These are phyloP conservation scores for Castanospermum australe DNA, from an alignment of 306 rosid genomes.

Conservation along the genomic window DNA sequence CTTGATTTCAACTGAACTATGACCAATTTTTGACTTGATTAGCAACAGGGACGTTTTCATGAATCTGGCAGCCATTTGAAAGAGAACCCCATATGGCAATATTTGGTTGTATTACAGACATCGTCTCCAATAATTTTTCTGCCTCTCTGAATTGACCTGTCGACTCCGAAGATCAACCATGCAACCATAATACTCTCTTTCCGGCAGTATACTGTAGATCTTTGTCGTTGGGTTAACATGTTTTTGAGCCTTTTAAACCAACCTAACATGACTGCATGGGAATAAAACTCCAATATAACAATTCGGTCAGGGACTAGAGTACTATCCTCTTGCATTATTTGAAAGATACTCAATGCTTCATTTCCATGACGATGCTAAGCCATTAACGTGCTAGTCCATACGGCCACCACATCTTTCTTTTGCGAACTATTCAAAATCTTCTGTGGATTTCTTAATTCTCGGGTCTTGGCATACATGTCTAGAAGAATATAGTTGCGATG, in stretches of 20 bases:
- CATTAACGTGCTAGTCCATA: conserved; percentile 71
- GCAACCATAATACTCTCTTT: conserved; percentile 78
- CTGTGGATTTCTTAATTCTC: conserved; percentile 53
- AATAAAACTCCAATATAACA: conserved; percentile 60
- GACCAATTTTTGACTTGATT: conserved; percentile 57
- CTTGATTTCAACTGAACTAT: conserved; percentile 63
- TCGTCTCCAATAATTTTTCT: conserved; percentile 45
- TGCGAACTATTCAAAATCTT: conserved; percentile 47
- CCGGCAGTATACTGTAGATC: conserved; percentile 52
- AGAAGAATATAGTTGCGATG: conserved; percentile 65
- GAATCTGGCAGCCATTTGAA: conserved; percentile 75
- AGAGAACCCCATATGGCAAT: conserved; percentile 67
- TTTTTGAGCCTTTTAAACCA: conserved; percentile 59
- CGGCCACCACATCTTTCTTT: conserved; percentile 68
- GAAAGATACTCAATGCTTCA: conserved; percentile 59
- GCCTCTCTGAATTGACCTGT: conserved; percentile 71
- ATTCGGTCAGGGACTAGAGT: conserved; percentile 57
- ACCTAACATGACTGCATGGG: conserved; percentile 71
- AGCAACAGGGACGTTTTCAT: conserved; percentile 63
- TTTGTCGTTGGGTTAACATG: conserved; percentile 55
- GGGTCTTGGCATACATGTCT: conserved; percentile 72
- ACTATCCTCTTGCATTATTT: conserved; percentile 64
- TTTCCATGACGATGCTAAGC: conserved; percentile 70
- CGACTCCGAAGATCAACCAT: conserved; percentile 79
- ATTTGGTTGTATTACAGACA: conserved; percentile 54